Conservation (phyloP, 2,329 filamentous ascomycete species). For the Fusarium succisae region DNA sequence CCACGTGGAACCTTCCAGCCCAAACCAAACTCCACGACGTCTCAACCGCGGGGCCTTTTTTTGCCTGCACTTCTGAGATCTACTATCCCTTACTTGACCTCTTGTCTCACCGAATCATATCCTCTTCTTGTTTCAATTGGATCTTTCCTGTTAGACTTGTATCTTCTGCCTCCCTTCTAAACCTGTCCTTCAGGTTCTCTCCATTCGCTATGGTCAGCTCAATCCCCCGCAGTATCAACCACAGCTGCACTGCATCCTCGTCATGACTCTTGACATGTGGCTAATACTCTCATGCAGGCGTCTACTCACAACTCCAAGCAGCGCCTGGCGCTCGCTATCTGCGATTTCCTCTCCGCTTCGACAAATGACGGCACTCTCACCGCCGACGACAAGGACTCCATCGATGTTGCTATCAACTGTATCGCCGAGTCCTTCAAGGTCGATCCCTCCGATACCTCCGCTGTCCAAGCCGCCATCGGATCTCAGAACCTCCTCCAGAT, state of each 20-base stretch:
- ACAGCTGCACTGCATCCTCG: background rate
- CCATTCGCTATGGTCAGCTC: constrained; percentile 22
- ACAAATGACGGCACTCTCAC: constrained; percentile 88
- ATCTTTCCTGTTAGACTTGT: constrained; percentile 1
- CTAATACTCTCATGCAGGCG: constrained; percentile 21
- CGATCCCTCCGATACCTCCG: constrained; percentile 79
- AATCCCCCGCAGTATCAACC: constrained; percentile 10
- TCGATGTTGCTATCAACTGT: constrained; percentile 94
- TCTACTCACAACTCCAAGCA: constrained; percentile 67
- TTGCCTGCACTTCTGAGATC: constrained; percentile 21
- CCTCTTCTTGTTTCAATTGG: background rate
- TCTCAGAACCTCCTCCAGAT: constrained; percentile 89
- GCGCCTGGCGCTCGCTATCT: constrained; percentile 95
- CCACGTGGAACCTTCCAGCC: constrained; percentile 46
- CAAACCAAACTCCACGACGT: constrained; percentile 39
- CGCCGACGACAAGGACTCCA: constrained; percentile 88
- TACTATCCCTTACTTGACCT: constrained; percentile 3
- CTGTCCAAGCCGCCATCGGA: constrained; percentile 80
- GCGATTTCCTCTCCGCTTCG: constrained; percentile 90
- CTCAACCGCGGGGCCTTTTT: constrained; percentile 37
- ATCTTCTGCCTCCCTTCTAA: background rate
- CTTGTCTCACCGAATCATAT: constrained; percentile 1
- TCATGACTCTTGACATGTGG: constrained; percentile 3
- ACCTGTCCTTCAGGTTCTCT: constrained; percentile 13
- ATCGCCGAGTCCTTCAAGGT: constrained; percentile 97